These are phyloP conservation scores for Hortiboletus campestris DNA, from an alignment of 768 basidiomycete species.

Conservation along the genomic window DNA sequence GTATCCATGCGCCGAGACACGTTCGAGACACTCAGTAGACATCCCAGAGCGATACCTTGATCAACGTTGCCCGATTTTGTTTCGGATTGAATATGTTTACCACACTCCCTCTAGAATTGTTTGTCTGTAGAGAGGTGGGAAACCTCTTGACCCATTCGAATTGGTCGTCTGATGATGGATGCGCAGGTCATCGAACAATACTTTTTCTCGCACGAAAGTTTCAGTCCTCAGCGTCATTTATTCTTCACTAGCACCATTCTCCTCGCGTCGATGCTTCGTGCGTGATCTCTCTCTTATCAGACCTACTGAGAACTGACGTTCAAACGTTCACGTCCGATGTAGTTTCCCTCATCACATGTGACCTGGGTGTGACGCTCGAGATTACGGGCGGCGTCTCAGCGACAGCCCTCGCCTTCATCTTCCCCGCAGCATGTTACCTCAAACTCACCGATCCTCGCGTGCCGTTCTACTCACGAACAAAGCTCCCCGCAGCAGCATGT, in stretches of 20 bases:
- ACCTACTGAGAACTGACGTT: not conserved
- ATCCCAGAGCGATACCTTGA: constrained; percentile 71
- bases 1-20: constrained; percentile 7
- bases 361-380: constrained; percentile 97
- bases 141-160: not conserved
- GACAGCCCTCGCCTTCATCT: constrained; percentile 90
- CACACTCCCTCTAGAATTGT: constrained; percentile 91
- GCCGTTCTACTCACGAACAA: constrained; percentile 68
- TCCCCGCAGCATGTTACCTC: constrained; percentile 84
- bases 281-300: constrained; percentile 21
- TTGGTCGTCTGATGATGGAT: not conserved
- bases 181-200: constrained; percentile 88
- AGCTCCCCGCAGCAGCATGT: constrained; percentile 74
- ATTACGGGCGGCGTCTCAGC: constrained; percentile 97
- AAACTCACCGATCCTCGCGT: constrained; percentile 57
- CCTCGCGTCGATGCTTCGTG: constrained; percentile 78
- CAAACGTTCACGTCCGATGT: constrained; percentile 4
- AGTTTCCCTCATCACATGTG: constrained; percentile 93
- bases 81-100: constrained; percentile 98
- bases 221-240: constrained; percentile 79
- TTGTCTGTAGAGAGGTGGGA: constrained; percentile 91
- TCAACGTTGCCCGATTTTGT: constrained; percentile 93
- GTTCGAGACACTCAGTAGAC: constrained; percentile 3
- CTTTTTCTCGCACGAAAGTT: constrained; percentile 88
- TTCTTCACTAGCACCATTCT: constrained; percentile 89